Evolutionary conservation across 2,329 filamentous ascomycete species (phyloP), one percentile per base, ranked within the genome.

Genomic region (Fusarium torreyae): DNA sequence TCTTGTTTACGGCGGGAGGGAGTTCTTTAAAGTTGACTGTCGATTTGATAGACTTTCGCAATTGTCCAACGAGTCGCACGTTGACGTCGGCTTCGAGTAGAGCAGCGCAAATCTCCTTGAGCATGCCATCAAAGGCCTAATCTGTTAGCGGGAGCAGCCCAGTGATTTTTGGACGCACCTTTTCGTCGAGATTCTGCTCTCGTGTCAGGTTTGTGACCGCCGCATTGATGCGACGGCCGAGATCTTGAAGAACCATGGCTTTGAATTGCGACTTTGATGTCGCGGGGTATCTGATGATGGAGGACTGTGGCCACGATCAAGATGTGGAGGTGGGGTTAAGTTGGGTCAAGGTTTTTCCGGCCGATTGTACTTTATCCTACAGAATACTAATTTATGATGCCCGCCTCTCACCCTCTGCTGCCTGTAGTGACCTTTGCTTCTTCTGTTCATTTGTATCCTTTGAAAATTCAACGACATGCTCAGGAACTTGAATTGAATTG

Each of bases 81-180:
- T 98, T 99, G 77, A 99, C 96, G 76, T 99, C 96, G 81, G 96
- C 94, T 85, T 97, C 94, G 77, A 98, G 89, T 20, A 99, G 92
- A 66, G 96, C 96, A 71, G 94, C 90, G 80, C 94, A 97, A 76
- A 99, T 98, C 82, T 98, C 94, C 84, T 98, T 98, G 80, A 99
- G 88, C 96, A 99, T 99, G 75, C 88, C 87, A 85, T 99, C 96
- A 80, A 99, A 98, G 42, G 94, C 94, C 93, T 96, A 65, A 59
- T 49, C 4, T 45, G 61, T 72, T 54, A 69, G 66, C 34, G 6
- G 64, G 39, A 20, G 18, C 18, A 20, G 18, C 18, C 18, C 18
- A 20, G 18, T 50, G 74, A 63, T 43, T 14, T 43, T 49, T 58
- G 48, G 18, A 55, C 79, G 71, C 78, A 92, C 94, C 91, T 98